phyloP scores from a whole-genome alignment of 257 asterid species.

The Solanum ossicruentum region DNA sequence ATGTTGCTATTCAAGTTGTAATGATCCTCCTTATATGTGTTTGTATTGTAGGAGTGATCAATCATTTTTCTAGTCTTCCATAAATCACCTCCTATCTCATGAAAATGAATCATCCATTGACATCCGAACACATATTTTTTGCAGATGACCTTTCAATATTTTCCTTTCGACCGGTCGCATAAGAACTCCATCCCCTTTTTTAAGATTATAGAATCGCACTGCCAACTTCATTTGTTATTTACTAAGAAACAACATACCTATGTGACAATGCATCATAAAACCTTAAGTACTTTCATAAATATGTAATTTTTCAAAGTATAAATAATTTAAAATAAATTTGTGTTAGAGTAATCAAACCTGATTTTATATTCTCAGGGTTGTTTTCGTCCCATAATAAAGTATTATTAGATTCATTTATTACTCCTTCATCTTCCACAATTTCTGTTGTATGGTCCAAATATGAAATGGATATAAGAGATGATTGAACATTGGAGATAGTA shows the following conservation, averaged over 20 bases:
- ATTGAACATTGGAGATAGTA: background rate
- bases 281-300: too few relatives aligned
- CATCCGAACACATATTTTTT: background rate
- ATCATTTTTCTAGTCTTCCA: background rate
- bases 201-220: background rate
- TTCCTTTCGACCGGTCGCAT: too few relatives aligned
- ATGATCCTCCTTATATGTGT: background rate
- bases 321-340: too few relatives aligned
- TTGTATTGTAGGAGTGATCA: too few relatives aligned
- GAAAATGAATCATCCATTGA: too few relatives aligned
- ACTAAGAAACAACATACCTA: background rate
- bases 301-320: too few relatives aligned
- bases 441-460: background rate
- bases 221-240: too few relatives aligned
- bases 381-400: background rate
- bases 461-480: background rate
- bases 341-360: background rate
- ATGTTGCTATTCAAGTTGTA: background rate
- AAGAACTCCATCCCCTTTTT: background rate
- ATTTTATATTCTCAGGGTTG: background rate
- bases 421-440: rapidly evolving
- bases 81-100: background rate
- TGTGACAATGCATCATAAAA: background rate
- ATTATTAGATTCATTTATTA: too few relatives aligned
- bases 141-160: background rate